Conservation (phyloP, 2,329 filamentous ascomycete genomes). For the Xylariaceae sp. region DNA sequence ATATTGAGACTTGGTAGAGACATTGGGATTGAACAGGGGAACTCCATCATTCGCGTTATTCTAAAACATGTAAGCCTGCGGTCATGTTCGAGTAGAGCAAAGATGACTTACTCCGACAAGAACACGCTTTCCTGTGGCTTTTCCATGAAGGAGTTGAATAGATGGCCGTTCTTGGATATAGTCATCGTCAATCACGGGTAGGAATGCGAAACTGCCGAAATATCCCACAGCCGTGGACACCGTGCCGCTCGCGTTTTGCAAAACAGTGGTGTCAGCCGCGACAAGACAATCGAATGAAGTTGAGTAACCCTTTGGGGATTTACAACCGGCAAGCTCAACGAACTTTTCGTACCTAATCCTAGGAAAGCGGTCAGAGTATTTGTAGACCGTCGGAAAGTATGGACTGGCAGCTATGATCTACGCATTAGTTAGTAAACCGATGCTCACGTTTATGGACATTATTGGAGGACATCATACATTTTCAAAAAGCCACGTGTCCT, state of each 20-base stretch:
- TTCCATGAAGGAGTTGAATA: slow-evolving; percentile 13
- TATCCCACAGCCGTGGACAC: slow-evolving; percentile 27
- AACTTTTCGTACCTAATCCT: slow-evolving; percentile 24
- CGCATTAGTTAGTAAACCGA: slow-evolving; percentile 5
- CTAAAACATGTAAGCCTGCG: slow-evolving; percentile 17
- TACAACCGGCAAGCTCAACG: slow-evolving; percentile 25
- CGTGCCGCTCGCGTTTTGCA: slow-evolving; percentile 29
- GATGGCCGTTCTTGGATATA: slow-evolving; percentile 25
- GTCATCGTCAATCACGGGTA: slow-evolving; percentile 29
- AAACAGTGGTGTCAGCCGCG: slow-evolving; percentile 19
- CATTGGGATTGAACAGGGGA: slow-evolving; percentile 29
- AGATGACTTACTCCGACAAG: slow-evolving; percentile 24
- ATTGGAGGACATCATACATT: slow-evolving; percentile 18
- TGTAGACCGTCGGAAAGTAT: slow-evolving; percentile 25
- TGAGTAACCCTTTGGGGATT: slow-evolving; percentile 7
- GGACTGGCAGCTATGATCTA: slow-evolving; percentile 27
- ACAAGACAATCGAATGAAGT: slow-evolving; percentile 28
- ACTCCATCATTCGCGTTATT: slow-evolving; percentile 36
- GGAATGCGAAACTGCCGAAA: slow-evolving; percentile 29
- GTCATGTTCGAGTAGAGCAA: neutral
- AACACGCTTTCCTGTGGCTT: slow-evolving; percentile 23
- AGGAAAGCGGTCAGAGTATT: slow-evolving; percentile 22
- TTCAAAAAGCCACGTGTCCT: slow-evolving; percentile 23
- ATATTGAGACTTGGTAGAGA: slow-evolving; percentile 24
- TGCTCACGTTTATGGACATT: neutral